Evolutionary conservation across 2,329 filamentous ascomycete species (phyloP).

Genomic region (Aaosphaeria pasadenensis): DNA sequence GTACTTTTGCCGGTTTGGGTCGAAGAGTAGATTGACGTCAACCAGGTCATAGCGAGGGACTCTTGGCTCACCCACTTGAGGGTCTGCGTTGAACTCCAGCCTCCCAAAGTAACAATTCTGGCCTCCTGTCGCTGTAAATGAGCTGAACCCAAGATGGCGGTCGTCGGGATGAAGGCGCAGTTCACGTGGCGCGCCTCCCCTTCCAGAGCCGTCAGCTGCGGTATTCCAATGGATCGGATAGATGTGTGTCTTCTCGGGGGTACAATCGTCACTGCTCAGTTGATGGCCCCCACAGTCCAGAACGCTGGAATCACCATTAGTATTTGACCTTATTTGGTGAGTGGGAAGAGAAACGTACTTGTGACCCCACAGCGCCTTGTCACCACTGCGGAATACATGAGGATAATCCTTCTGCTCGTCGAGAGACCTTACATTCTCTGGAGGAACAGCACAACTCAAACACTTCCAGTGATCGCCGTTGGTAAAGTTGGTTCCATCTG

Average conservation of each 20-base stretch:
- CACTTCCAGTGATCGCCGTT: conserved; percentile 51
- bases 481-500: conserved; percentile 41
- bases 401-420: conserved; percentile 22
- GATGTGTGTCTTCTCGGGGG: background rate
- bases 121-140: background rate
- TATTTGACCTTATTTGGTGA: background rate
- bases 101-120: background rate
- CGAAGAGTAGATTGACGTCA: background rate
- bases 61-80: background rate
- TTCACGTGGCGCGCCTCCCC: conserved; percentile 16
- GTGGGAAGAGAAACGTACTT: background rate
- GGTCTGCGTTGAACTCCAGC: background rate
- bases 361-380: background rate
- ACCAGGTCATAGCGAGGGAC: conserved; percentile 1
- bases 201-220: conserved; percentile 21
- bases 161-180: background rate
- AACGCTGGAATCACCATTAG: background rate
- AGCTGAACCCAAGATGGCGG: background rate
- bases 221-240: conserved; percentile 1
- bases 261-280: conserved; percentile 22
- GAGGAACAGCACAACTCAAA: conserved; percentile 44
- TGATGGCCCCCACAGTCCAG: background rate
- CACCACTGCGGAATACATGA: background rate
- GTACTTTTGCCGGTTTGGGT: background rate
- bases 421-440: conserved; percentile 20